Evolutionary conservation across 1,139 yeast genomes (phyloP), one percentile per base, ranked within the genome.

Genomic region (Spencermartinsiella ligniputridi): DNA sequence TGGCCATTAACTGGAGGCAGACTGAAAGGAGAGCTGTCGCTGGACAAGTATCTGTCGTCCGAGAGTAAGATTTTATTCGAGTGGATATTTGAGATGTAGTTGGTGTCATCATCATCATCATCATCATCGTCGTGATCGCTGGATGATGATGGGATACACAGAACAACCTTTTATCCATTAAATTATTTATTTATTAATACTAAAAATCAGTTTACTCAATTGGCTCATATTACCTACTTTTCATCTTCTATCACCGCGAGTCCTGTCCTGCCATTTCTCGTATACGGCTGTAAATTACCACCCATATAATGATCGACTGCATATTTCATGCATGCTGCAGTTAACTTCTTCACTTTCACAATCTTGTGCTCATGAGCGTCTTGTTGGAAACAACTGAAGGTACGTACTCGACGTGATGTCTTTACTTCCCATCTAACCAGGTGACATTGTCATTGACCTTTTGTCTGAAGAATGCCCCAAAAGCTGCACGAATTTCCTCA

Each of bases 371-470:
- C 17, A 79, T 79, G 84, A 78, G 84, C 55, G 80, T 79, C 3
- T 55, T 80, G 29, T 43, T 79, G 11, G 85, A 80, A 54, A 79
- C 85, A 0, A 72, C 79, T 1, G 60, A 57, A 32, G 83, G 81
- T 47, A 63, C 60, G 62, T 55, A n/a, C n/a, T 12, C 8, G 15
- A 21, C 25, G 22, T 21, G 38, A 15, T 9, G 36, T 13, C 8
- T 19, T 25, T 16, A n/a, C n/a, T n/a, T n/a, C n/a, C n/a, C n/a
- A 47, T 29, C 46, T 29, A 17, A 32, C 36, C 17, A 59, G 76
- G 78, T 6, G 72, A 70, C 51, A 40, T 81, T 13, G 82, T 78
- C 11, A 59, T 81, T n/a, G 88, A 81, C 53, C 57, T 81, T 21
- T 56, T 62, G 37, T 49, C 55, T 3, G 60, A 70, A 9, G 55